Evolutionary conservation across 768 basidiomycete species (phyloP).

Genomic region (Rubroboletus satanas): DNA sequence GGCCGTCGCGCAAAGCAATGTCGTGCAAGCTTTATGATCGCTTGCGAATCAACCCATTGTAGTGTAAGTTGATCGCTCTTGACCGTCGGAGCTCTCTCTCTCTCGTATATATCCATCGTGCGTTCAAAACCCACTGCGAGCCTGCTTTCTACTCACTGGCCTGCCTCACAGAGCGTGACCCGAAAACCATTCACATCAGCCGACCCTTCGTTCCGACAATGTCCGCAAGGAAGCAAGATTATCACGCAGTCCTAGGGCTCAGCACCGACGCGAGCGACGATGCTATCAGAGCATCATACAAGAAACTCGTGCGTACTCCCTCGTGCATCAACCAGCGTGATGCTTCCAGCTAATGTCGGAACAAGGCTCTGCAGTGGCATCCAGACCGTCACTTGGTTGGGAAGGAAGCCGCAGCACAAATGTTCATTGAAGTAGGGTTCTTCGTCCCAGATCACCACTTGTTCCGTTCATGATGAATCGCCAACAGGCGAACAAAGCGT

Average conservation of each 20-base stretch:
- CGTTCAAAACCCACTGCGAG: conserved; percentile 9
- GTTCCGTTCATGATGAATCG: neutral
- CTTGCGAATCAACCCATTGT: conserved; percentile 21
- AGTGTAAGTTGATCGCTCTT: conserved; percentile 23
- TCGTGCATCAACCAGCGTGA: conserved; percentile 18
- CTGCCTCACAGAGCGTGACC: conserved; percentile 5
- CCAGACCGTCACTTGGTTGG: conserved; percentile 56
- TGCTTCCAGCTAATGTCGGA: conserved; percentile 17
- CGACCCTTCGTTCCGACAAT: conserved; percentile 22
- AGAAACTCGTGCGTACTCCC: conserved; percentile 46
- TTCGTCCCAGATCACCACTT: neutral
- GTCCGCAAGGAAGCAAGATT: conserved; percentile 25
- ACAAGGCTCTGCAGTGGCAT: conserved; percentile 61
- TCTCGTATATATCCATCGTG: conserved; percentile 27
- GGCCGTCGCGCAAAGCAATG: conserved; percentile 20
- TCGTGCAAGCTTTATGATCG: conserved; percentile 23
- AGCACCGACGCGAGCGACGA: conserved; percentile 42
- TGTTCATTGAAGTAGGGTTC: conserved; percentile 53
- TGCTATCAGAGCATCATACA: conserved; percentile 59
- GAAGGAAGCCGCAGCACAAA: conserved; percentile 49
- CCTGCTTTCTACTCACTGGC: conserved; percentile 11
- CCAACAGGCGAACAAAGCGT: conserved; percentile 51
- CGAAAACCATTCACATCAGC: conserved; percentile 8
- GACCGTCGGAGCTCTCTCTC: conserved; percentile 19
- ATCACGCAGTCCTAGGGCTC: conserved; percentile 46